Conservation (phyloP, 768 basidiomycete species). For the Amanita pallidorosea region DNA sequence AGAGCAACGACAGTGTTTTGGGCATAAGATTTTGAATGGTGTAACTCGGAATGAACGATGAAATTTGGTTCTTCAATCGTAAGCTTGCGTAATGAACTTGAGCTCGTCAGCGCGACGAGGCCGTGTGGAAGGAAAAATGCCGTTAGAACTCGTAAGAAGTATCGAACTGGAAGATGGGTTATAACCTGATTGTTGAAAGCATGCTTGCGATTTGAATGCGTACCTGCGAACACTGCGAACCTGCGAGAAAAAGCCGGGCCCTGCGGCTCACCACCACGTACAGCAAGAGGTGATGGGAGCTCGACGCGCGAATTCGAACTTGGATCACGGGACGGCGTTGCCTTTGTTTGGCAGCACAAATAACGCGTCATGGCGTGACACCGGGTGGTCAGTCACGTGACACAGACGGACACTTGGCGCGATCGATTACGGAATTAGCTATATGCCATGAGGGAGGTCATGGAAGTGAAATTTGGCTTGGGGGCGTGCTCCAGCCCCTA, state of each 20-base stretch:
- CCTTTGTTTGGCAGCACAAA: not conserved
- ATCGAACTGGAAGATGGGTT: not conserved
- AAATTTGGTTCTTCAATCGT: not conserved
- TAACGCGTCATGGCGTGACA: no score
- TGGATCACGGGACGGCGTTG: slow-evolving; percentile 5
- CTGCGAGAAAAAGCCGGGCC: slow-evolving; percentile 7
- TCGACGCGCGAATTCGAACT: slow-evolving; percentile 6
- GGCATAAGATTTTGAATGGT: slow-evolving; percentile 6
- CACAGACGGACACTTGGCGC: no score
- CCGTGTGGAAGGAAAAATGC: slow-evolving; percentile 6
- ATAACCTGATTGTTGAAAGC: not conserved
- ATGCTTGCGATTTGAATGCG: slow-evolving; percentile 9
- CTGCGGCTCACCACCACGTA: not conserved
- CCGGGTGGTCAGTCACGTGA: no score
- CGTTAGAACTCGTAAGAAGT: slow-evolving; percentile 16
- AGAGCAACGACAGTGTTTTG: slow-evolving; percentile 9
- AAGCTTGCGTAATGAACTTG: slow-evolving; percentile 12
- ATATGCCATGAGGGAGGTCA: no score
- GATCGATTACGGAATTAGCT: no score
- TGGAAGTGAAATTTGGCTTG: no score
- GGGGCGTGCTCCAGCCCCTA: no score
- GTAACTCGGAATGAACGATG: not conserved
- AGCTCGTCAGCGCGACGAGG: not conserved
- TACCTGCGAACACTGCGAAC: slow-evolving; percentile 11
- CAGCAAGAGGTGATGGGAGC: not conserved